Evolutionary conservation across 1,139 yeast species (phyloP), one percentile per base, ranked within the genome.

Genomic region (Hansenula lynferdii): DNA sequence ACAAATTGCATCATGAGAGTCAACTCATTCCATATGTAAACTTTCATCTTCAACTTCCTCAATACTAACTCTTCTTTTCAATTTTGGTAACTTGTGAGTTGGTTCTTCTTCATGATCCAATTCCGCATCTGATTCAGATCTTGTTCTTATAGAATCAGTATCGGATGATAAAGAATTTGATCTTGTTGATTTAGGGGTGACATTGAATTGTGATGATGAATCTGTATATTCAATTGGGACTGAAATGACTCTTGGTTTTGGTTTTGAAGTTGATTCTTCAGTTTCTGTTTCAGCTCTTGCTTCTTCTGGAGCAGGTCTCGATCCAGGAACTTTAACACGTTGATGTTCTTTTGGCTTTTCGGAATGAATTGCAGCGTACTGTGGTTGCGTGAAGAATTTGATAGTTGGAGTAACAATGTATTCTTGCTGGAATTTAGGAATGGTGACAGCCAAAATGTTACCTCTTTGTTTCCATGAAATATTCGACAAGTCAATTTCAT

Each of bases 21-120:
- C n/a, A 31, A 43, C 47, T 20, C 38, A 35, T 24, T 41, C 46
- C 41, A 39, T 40, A 30, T 37, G 39, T 10, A 41, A 39, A 32
- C 43, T 37, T 32, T 49, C 51, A 40, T 49, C 52, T 23, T 46
- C 49, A 29, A 49, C 49, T 36, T 49, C 53, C 31, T 49, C 53
- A 10, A 49, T 19, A 2, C 51, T 43, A 8, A 45, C 53, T 28
- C 31, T 49, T 43, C 43, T 49, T 1, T 35, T 41, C 23, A 49
- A 27, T 32, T 47, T 49, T 31, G 51, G 50, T 12, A 48, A 30
- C 27, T 40, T 41, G 14, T 41, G 18, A 8, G 31, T 25, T 9
- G 9, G 4, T n/a, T 38, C 34, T 14, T 29, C 32, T 8, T 24
- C 29, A 10, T 29, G 37, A 31, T 12, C 15, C 20, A 14, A 26